phyloP scores from a whole-genome alignment of 2,329 filamentous ascomycete genomes.

The Raffaelea albimanens region DNA sequence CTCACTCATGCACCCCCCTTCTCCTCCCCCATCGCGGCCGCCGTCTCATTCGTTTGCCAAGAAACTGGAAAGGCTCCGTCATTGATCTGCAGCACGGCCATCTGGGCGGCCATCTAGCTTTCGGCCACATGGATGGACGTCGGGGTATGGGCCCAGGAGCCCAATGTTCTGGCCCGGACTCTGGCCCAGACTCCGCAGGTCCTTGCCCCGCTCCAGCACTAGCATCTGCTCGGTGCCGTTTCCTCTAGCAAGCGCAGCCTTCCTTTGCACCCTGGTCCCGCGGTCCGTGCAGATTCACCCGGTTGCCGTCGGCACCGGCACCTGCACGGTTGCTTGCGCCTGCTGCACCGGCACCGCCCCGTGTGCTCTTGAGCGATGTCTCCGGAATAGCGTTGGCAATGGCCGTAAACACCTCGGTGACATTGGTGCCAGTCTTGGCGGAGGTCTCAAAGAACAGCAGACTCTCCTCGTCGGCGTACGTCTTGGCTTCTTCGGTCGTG shows the following conservation, averaged over 20 bases:
- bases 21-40: no score
- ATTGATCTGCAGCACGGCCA: no score
- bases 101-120: no score
- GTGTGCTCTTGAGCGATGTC: slow-evolving; percentile 83
- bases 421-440: slow-evolving; percentile 91
- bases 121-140: no score
- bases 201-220: neutral
- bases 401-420: slow-evolving; percentile 91
- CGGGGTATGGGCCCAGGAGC: no score
- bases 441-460: slow-evolving; percentile 96
- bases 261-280: slow-evolving; percentile 73
- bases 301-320: slow-evolving; percentile 51
- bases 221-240: neutral
- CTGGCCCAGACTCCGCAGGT: no score
- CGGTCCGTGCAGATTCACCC: slow-evolving; percentile 73
- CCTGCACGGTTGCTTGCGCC: slow-evolving; percentile 42
- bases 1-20: no score
- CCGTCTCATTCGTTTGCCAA: no score
- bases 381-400: slow-evolving; percentile 98
- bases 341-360: slow-evolving; percentile 50
- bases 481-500: slow-evolving; percentile 79
- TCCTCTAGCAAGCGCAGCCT: slow-evolving; percentile 69
- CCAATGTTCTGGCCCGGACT: no score
- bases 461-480: slow-evolving; percentile 89
- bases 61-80: no score